These are phyloP conservation scores for Vickermania spadyakhi DNA, from an alignment of 208 protist species.

Conservation along the genomic window DNA sequence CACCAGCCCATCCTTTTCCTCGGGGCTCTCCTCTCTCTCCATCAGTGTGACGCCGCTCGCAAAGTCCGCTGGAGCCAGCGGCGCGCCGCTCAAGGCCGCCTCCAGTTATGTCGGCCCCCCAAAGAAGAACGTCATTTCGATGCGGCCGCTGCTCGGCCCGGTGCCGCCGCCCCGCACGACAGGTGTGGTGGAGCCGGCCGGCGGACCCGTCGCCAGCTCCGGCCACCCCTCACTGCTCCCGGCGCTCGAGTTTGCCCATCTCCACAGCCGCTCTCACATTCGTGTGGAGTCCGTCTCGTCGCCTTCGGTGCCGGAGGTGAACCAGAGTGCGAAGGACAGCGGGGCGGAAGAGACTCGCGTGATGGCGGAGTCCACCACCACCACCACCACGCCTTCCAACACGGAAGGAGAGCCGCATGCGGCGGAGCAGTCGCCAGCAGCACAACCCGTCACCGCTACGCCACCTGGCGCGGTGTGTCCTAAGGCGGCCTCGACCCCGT, in stretches of 20 bases:
- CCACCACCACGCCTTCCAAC: no score
- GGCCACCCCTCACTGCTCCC: not conserved
- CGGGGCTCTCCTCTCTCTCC: no score
- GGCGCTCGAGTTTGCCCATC: constrained; percentile 1
- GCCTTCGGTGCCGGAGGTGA: no score
- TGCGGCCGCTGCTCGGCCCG: not conserved
- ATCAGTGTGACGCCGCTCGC: no score
- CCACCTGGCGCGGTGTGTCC: not conserved
- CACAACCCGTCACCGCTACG: not conserved
- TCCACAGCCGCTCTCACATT: not conserved
- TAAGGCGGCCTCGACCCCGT: not conserved
- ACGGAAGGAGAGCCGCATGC: not conserved
- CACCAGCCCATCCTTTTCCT: no score
- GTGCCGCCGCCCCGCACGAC: not conserved
- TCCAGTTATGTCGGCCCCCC: not conserved
- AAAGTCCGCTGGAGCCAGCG: no score
- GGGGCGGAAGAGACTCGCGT: no score
- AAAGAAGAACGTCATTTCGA: not conserved
- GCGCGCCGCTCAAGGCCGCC: no score
- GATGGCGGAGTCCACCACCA: no score
- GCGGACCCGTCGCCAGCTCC: not conserved
- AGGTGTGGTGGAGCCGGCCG: not conserved
- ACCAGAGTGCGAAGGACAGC: no score
- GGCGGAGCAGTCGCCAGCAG: not conserved
- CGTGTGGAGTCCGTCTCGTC: not conserved